Percentiles rank a stretch among this genome's conserved stretches.
Evolutionary conservation across 306 rosid species (phyloP).

Genomic region (Aeschynomene evenia): DNA sequence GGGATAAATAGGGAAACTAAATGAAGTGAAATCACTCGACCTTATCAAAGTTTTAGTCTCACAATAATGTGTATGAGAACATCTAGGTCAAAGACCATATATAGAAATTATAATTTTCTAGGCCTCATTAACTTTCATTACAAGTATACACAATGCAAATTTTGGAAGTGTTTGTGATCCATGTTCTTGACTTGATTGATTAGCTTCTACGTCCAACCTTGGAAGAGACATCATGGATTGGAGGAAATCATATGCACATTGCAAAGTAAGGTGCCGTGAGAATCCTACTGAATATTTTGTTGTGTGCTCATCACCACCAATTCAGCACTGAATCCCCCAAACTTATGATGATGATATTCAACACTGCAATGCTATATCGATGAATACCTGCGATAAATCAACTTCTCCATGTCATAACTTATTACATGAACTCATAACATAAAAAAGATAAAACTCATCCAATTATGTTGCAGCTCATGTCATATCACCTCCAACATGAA

Average conservation of each 20-base stretch:
- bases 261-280: neutral
- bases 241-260: slow-evolving; percentile 12
- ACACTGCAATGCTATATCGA: slow-evolving; percentile 1
- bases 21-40: too few species aligned
- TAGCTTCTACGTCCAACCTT: neutral
- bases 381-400: neutral
- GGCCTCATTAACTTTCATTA: neutral
- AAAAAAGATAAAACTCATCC: neutral
- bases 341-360: neutral
- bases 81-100: neutral
- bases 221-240: neutral
- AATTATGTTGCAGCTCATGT: neutral
- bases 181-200: neutral
- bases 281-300: neutral
- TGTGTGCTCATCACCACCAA: neutral
- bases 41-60: neutral
- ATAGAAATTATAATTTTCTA: neutral
- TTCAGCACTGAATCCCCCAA: neutral
- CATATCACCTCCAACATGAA: slow-evolving; percentile 14
- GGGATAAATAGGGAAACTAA: too few species aligned
- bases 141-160: neutral
- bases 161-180: neutral
- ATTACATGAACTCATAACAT: too few species aligned
- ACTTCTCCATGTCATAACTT: neutral
- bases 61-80: neutral